Evolutionary conservation across 768 basidiomycete species (phyloP), one percentile per base, ranked within the genome.

Genomic region (Leucocoprinus birnbaumii): DNA sequence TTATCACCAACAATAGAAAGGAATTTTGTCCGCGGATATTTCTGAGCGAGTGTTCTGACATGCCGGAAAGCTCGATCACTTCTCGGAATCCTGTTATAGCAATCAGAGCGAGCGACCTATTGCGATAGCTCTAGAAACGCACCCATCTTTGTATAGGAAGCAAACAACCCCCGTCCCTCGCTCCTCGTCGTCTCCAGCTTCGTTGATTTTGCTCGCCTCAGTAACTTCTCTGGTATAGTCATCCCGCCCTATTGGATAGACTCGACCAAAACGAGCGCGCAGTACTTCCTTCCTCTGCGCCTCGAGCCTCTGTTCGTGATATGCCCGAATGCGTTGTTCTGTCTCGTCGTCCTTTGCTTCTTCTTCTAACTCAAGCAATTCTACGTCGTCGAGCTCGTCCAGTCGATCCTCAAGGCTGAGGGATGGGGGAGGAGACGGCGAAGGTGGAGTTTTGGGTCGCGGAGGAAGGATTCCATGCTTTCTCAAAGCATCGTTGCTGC

Each of bases 151-250:
- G 73, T 94, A 98, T 34, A 99, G 71, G 66, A 95, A 91, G 53
- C 94, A 96, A 6, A 98, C 83, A 1, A 98, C 94, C 0, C 93
- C 94, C 0, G 94, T 98, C 0, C 95, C 96, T 59, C 72, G 78
- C 48, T 83, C 80, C 56, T 82, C 77, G 8, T 81, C 76, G 48
- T 88, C 86, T 24, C 79, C 87, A 6, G 80, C 79, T 51, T 88
- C 83, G 58, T 83, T 76, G 9, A 82, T 67, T 56, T 80, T 80
- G 69, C 94, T 98, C 3, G 92, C 91, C 58, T 98, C 95, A 0
- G 94, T 98, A 10, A 99, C 91, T 65, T 98, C 94, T 44, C 88
- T 78, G 38, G 90, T 96, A 69, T 98, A 99, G 66, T 97, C 95
- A 14, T 94, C 94, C 59, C 96, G 76, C 22, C 87, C 84, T 56